Conservation (phyloP, 2,329 filamentous ascomycete genomes). For the Arthrobotrys conoides region DNA sequence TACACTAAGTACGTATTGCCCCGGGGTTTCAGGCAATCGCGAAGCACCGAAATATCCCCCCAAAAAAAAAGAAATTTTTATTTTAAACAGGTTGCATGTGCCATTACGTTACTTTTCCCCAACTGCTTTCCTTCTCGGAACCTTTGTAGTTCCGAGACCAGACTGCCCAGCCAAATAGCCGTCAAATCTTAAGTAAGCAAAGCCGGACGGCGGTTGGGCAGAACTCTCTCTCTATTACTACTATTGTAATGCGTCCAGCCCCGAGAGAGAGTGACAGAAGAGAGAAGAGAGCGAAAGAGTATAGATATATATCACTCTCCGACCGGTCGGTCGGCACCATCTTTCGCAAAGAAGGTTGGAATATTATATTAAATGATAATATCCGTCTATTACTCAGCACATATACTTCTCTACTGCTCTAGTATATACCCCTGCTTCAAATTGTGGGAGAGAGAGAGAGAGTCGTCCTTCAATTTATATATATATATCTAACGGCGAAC, state of each 20-base stretch:
- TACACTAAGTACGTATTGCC: conserved; percentile 21
- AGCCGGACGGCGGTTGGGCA: conserved; percentile 55
- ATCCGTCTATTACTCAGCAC: conserved; percentile 48
- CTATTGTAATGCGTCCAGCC: conserved; percentile 20
- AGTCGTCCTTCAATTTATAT: conserved; percentile 19
- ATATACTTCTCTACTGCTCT: too few species aligned
- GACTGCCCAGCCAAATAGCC: conserved; percentile 49
- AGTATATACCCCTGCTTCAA: conserved; percentile 32
- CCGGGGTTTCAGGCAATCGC: conserved; percentile 58
- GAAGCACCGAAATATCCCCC: conserved; percentile 15
- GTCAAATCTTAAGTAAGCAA: conserved; percentile 61
- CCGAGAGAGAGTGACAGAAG: conserved; percentile 5
- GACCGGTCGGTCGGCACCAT: conserved; percentile 47
- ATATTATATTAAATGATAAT: too few species aligned
- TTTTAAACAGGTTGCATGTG: conserved; percentile 57
- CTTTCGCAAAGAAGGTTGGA: conserved; percentile 21
- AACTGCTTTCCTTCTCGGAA: conserved; percentile 53
- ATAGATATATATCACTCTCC: conserved; percentile 41
- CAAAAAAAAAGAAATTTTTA: conserved; percentile 16
- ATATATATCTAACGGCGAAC: conserved; percentile 24
- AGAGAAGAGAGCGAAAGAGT: neutral
- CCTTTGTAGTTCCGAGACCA: conserved; percentile 37
- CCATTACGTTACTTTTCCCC: conserved; percentile 55
- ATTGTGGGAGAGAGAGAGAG: too few species aligned
- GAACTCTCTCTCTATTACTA: too few species aligned